A percentile compares a stretch with the other conserved stretches of the same genome.
These are phyloP conservation scores for Aspergillus pseudonomiae DNA, from an alignment of 2,329 filamentous ascomycete species.

Conservation along the genomic window DNA sequence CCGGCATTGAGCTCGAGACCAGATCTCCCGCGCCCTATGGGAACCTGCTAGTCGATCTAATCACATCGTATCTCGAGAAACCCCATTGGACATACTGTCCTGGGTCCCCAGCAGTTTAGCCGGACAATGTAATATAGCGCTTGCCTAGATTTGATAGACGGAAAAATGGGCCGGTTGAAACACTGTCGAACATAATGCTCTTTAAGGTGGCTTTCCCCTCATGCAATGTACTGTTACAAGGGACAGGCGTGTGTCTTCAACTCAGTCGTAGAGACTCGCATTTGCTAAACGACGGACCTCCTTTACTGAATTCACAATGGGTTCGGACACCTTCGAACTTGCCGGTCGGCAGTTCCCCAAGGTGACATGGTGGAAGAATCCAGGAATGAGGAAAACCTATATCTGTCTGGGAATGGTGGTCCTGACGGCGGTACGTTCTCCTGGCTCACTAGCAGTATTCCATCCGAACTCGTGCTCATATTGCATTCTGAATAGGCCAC, in stretches of 20 bases:
- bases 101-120: background rate
- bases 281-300: background rate
- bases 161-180: constrained; percentile 13
- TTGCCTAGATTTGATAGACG: background rate
- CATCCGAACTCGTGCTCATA: background rate
- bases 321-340: constrained; percentile 21
- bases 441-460: background rate
- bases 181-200: background rate
- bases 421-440: constrained; percentile 22
- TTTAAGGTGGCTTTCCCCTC: constrained; percentile 5
- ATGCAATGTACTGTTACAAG: background rate
- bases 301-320: constrained; percentile 11
- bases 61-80: background rate
- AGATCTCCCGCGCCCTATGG: background rate
- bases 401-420: constrained; percentile 27
- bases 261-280: background rate
- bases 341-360: constrained; percentile 26
- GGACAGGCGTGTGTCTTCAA: background rate
- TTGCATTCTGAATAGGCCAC: constrained; percentile 32
- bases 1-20: background rate
- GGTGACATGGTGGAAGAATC: constrained; percentile 29
- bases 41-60: background rate
- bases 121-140: background rate
- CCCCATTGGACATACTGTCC: background rate
- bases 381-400: constrained; percentile 27